Evolutionary conservation across 1,284 basidiomycete genomes (phyloP).

Genomic region (Pseudozyma sp.): DNA sequence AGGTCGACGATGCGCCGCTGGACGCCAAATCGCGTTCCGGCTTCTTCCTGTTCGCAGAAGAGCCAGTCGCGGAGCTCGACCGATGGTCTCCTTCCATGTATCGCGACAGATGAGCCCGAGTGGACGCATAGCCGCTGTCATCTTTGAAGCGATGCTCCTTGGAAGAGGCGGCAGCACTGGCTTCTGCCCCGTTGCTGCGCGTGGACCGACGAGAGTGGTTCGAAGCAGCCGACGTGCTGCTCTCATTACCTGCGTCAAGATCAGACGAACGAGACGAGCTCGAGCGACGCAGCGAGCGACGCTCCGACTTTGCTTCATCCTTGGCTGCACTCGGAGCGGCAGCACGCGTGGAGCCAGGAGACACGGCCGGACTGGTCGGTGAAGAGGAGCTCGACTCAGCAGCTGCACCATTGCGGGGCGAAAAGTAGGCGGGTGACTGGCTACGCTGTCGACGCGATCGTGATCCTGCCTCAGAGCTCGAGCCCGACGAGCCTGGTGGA

Average conservation of each 20-base stretch:
- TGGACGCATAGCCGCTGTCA: slow-evolving; percentile 39
- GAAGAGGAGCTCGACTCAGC: slow-evolving; percentile 39
- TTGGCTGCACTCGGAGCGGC: slow-evolving; percentile 5
- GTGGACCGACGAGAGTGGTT: slow-evolving; percentile 35
- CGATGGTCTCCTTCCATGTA: slow-evolving; percentile 41
- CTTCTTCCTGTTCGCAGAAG: slow-evolving; percentile 6
- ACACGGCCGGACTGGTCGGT: slow-evolving; percentile 36
- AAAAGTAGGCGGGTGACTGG: slow-evolving; percentile 44
- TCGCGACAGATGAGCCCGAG: slow-evolving; percentile 39
- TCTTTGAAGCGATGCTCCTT: slow-evolving; percentile 33
- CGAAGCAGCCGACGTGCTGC: slow-evolving; percentile 43
- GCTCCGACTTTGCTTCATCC: slow-evolving; percentile 19
- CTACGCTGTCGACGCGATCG: slow-evolving; percentile 35
- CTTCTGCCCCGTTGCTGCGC: slow-evolving; percentile 11
- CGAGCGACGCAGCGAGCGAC: slow-evolving; percentile 12
- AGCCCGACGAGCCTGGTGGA: slow-evolving; percentile 12
- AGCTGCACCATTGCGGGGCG: slow-evolving; percentile 29
- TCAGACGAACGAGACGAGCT: slow-evolving; percentile 35
- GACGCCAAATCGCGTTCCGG: slow-evolving; percentile 13
- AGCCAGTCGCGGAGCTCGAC: background rate
- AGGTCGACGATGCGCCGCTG: slow-evolving; percentile 11
- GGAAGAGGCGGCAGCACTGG: background rate
- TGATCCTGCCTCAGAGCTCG: slow-evolving; percentile 30
- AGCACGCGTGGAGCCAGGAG: slow-evolving; percentile 30
- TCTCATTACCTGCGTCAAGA: slow-evolving; percentile 40